Conservation (phyloP, 2,329 filamentous ascomycete species). For the Cladophialophora immunda region DNA sequence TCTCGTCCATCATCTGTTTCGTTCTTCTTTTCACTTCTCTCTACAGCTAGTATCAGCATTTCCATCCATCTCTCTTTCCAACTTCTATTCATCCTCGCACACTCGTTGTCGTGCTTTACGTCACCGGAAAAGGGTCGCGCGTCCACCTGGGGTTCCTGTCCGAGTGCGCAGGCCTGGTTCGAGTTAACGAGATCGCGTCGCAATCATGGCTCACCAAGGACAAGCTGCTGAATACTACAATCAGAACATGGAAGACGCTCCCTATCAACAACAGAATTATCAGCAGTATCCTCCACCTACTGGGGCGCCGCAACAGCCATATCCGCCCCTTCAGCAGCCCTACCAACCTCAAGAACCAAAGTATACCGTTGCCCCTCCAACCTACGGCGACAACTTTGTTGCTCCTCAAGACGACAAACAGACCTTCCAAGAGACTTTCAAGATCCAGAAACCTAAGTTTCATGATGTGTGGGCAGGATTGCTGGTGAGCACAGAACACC, state of each 20-base stretch:
- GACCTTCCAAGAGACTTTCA: conserved; percentile 81
- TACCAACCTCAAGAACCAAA: conserved; percentile 35
- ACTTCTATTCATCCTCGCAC: not conserved
- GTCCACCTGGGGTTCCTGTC: not conserved
- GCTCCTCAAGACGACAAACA: conserved; percentile 56
- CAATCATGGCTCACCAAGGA: conserved; percentile 39
- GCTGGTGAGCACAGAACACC: conserved; percentile 62
- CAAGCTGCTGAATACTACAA: conserved; percentile 41
- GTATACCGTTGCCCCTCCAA: conserved; percentile 45
- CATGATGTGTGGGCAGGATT: conserved; percentile 91
- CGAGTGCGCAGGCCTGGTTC: not conserved
- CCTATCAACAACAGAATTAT: conserved; percentile 26
- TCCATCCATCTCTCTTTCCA: not conserved
- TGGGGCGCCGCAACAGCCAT: conserved; percentile 29
- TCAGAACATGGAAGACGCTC: conserved; percentile 20
- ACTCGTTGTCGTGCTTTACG: not conserved
- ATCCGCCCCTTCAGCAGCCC: conserved; percentile 31
- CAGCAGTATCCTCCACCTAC: conserved; percentile 33
- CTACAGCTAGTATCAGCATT: not conserved
- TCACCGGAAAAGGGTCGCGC: not conserved
- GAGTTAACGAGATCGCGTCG: not conserved
- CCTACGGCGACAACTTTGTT: conserved; percentile 50
- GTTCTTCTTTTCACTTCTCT: not conserved
- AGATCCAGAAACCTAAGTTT: conserved; percentile 82
- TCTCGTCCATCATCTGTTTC: conserved; percentile 1